Conservation (phyloP, 306 rosid genomes). For the Lupinus albus region DNA sequence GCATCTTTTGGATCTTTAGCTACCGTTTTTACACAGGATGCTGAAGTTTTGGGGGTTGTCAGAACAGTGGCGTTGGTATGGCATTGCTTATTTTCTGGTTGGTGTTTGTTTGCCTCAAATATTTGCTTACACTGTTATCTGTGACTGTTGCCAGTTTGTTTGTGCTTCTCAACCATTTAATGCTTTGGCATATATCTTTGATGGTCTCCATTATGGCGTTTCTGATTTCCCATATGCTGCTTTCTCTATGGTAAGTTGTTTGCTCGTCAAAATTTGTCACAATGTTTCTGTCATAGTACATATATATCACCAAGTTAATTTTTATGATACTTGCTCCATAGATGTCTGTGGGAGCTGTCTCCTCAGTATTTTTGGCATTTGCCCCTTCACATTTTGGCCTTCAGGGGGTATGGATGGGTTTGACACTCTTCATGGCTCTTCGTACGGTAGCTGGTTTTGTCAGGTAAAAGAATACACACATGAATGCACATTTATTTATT, state of each 20-base stretch:
- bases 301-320: constrained; percentile 21
- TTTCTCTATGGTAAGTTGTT: constrained; percentile 74
- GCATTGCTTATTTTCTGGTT: constrained; percentile 27
- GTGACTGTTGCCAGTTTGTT: constrained; percentile 61
- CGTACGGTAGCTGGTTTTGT: constrained; percentile 70
- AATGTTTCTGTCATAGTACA: constrained; percentile 32
- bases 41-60: constrained; percentile 74
- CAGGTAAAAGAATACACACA: constrained; percentile 53
- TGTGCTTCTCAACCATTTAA: constrained; percentile 94
- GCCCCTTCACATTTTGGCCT: constrained; percentile 67
- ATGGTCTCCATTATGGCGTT: constrained; percentile 91
- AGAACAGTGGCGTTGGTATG: constrained; percentile 69
- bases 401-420: constrained; percentile 83
- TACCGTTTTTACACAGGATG: constrained; percentile 78
- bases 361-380: constrained; percentile 70
- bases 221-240: constrained; percentile 96
- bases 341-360: constrained; percentile 76
- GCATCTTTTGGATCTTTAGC: constrained; percentile 80
- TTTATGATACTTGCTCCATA: constrained; percentile 34
- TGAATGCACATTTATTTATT: too few relatives aligned
- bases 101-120: constrained; percentile 24
- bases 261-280: constrained; percentile 23
- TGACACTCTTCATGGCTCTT: constrained; percentile 83
- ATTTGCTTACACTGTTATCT: constrained; percentile 29
- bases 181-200: constrained; percentile 82